Percentiles rank a stretch among this genome's conserved stretches.
Conservation (phyloP, 202 grass and related monocot species). For the Saccharum hybrid region DNA sequence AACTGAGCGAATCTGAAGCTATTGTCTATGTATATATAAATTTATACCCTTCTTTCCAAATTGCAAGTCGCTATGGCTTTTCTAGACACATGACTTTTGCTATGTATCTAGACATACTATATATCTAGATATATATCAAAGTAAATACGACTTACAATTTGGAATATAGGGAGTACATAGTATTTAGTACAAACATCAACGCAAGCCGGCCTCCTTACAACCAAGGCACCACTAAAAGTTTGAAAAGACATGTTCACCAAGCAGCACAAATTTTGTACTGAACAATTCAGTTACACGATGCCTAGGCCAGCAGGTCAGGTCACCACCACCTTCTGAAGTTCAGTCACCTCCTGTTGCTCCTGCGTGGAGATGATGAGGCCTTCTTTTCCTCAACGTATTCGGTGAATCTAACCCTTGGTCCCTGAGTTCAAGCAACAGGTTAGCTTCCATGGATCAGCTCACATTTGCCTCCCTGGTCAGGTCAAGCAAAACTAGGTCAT, state of each 20-base stretch:
- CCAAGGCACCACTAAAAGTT: not conserved
- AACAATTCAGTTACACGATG: not conserved
- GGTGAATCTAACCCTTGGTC: constrained; percentile 58
- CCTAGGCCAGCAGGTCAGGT: not conserved
- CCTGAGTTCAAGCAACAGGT: constrained; percentile 48
- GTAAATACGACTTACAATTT: not conserved
- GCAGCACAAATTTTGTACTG: not conserved
- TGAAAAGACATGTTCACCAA: not conserved
- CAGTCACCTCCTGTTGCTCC: constrained; percentile 26
- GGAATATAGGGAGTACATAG: not conserved
- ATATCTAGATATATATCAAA: not conserved
- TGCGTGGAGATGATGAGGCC: not conserved
- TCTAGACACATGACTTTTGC: not conserved
- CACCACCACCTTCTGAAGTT: not conserved
- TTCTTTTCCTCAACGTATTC: constrained; percentile 57
- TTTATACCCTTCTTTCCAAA: not conserved
- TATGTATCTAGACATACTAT: not conserved
- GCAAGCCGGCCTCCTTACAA: not conserved
- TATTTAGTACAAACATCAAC: not conserved
- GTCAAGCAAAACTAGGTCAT: not conserved
- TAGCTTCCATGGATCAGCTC: not conserved
- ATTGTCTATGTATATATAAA: not conserved
- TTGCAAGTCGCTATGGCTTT: not conserved
- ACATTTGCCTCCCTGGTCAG: not conserved
- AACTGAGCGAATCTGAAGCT: not conserved